Evolutionary conservation across 805 yeast genomes (phyloP), one percentile per base, ranked within the genome.

Genomic region (Candida lessepsii): DNA sequence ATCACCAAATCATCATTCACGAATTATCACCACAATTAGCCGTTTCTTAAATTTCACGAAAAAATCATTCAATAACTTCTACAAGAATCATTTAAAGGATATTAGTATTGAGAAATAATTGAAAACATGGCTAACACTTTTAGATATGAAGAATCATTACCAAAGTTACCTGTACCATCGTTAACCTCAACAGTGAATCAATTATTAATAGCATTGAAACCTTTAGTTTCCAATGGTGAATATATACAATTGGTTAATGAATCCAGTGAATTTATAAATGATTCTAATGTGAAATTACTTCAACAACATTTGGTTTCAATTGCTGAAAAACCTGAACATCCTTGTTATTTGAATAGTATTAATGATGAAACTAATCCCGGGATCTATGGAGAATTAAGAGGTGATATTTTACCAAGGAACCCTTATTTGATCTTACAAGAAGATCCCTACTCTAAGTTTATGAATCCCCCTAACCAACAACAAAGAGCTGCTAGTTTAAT

Each of bases 361-460:
- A 71, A 75, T 43, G 67, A 67, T 33, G 73, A 65, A 25, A 54
- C 63, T 7, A 72, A 80, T 25, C 77, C 85, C 0, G 80, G 80
- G 9, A 75, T 78, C 25, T 79, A 79, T 50, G 83, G 83, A 13
- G 83, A 78, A 40, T 63, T 79, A 20, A 67, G 80, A 36, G 84
- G 85, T 15, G 83, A 80, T 47, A 76, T 81, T 1, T 63, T 85
- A 30, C 95, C 95, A 4, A 67, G 91, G 45, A 85, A 84, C 55
- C 95, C 95, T 1, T 84, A 82, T 52, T 70, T 85, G 48, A 75
- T 85, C 9, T 58, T 85, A 13, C 88, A 83, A 47, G 83, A 83
- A 53, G 95, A 85, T 48, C 90, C 91, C 1, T 70, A 78, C 46
- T 70, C 78, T 13, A 61, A 61, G 52, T 67, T 73, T 13, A 56